These are phyloP conservation scores for Alternaria arbusti DNA, from an alignment of 2,329 filamentous ascomycete genomes.

Conservation along the genomic window DNA sequence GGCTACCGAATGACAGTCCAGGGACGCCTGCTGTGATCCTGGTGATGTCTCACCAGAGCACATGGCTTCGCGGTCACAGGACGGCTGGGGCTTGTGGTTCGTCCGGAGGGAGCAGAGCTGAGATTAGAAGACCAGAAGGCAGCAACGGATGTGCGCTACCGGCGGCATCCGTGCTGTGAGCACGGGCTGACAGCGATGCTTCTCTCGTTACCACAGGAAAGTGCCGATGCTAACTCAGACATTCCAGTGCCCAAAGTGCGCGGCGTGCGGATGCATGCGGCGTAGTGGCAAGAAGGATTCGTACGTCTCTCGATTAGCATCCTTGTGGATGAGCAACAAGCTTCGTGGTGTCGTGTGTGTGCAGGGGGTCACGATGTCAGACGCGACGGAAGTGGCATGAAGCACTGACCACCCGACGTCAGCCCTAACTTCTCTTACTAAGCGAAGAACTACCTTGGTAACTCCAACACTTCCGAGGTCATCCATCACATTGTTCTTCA, in stretches of 20 bases:
- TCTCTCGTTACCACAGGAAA: background rate
- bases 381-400: background rate
- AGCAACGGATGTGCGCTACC: conserved; percentile 9
- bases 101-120: background rate
- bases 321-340: background rate
- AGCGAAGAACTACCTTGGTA: background rate
- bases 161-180: conserved; percentile 8
- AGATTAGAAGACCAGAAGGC: conserved; percentile 3
- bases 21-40: background rate
- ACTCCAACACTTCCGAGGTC: background rate
- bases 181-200: background rate
- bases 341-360: background rate
- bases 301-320: background rate
- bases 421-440: conserved; percentile 7
- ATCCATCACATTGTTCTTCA: background rate
- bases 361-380: background rate
- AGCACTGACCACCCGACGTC: conserved; percentile 3
- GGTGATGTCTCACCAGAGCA: conserved; percentile 17
- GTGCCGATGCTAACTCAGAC: background rate
- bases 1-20: conserved; percentile 11
- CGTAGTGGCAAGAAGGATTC: background rate
- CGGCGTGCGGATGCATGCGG: background rate
- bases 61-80: conserved; percentile 6
- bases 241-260: background rate
- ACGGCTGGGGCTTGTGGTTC: conserved; percentile 18